phyloP scores from a whole-genome alignment of 345 rosid species.

The Gossypium australe region DNA sequence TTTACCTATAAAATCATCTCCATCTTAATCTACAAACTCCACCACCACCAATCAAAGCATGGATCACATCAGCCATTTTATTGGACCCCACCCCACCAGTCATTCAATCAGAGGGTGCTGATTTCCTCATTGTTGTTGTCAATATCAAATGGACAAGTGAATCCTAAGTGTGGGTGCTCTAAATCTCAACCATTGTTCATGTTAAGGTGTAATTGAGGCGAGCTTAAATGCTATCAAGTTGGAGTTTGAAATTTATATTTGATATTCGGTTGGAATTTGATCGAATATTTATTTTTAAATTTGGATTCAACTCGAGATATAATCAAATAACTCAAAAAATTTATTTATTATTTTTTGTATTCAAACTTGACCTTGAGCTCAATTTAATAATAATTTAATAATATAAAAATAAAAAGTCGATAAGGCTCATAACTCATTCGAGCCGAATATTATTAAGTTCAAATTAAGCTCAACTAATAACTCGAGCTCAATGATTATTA shows the following conservation, averaged over 20 bases:
- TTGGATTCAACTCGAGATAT: no score
- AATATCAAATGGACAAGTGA: slow-evolving; percentile 2
- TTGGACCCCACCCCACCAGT: neutral
- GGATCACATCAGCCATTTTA: neutral
- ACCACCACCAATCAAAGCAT: neutral
- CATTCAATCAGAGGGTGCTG: neutral
- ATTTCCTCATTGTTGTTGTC: neutral
- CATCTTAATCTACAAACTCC: slow-evolving; percentile 1
- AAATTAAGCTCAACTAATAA: no score
- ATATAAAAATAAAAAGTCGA: no score
- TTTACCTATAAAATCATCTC: slow-evolving; percentile 6
- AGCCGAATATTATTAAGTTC: no score
- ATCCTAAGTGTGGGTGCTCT: neutral
- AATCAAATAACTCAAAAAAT: fast-evolving
- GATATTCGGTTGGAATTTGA: fast-evolving
- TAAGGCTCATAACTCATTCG: no score
- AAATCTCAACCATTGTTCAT: neutral
- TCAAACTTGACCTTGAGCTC: fast-evolving
- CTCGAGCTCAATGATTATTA: no score
- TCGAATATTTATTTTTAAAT: no score
- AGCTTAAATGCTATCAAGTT: no score
- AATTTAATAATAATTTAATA: no score
- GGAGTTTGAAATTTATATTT: no score
- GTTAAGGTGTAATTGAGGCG: no score
- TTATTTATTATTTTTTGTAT: no score